phyloP scores from a whole-genome alignment of 371 early-diverging fungal species.

The Rhizopus arrhizus region DNA sequence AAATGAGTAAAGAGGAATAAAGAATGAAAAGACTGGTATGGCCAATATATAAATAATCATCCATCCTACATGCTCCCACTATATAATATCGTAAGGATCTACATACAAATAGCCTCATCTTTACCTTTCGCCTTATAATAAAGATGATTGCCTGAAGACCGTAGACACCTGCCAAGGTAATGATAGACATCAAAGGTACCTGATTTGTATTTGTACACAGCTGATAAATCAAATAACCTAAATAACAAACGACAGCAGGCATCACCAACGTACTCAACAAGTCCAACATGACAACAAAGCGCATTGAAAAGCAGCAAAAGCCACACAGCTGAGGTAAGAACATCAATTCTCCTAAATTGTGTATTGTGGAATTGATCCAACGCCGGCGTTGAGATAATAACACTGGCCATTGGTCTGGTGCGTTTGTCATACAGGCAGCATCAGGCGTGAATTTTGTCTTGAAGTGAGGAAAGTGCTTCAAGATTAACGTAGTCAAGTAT shows the following conservation, averaged over 20 bases:
- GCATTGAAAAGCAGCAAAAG: constrained; percentile 96
- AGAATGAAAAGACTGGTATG: constrained; percentile 68
- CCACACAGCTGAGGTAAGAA: constrained; percentile 88
- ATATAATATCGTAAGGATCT: constrained; percentile 14
- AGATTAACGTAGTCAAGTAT: constrained; percentile 97
- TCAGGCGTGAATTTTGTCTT: constrained; percentile 93
- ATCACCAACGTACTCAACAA: constrained; percentile 84
- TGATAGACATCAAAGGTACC: constrained; percentile 66
- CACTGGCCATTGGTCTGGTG: constrained; percentile 92
- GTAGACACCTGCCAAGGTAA: constrained; percentile 79
- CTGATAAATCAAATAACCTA: constrained; percentile 75
- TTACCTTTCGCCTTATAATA: constrained; percentile 86
- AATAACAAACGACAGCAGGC: constrained; percentile 90
- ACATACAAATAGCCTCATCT: constrained; percentile 31
- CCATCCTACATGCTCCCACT: constrained; percentile 82
- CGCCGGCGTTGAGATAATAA: constrained; percentile 93
- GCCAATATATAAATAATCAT: constrained; percentile 80
- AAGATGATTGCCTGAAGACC: constrained; percentile 89
- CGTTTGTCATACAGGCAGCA: constrained; percentile 94
- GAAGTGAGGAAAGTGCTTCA: constrained; percentile 93
- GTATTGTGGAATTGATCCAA: constrained; percentile 98
- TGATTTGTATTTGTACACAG: constrained; percentile 55
- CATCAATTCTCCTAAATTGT: constrained; percentile 91
- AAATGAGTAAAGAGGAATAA: constrained; percentile 77
- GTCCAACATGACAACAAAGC: constrained; percentile 92